Conservation (phyloP, 352 stramenopile species). For the Thalassiosira exigua region DNA sequence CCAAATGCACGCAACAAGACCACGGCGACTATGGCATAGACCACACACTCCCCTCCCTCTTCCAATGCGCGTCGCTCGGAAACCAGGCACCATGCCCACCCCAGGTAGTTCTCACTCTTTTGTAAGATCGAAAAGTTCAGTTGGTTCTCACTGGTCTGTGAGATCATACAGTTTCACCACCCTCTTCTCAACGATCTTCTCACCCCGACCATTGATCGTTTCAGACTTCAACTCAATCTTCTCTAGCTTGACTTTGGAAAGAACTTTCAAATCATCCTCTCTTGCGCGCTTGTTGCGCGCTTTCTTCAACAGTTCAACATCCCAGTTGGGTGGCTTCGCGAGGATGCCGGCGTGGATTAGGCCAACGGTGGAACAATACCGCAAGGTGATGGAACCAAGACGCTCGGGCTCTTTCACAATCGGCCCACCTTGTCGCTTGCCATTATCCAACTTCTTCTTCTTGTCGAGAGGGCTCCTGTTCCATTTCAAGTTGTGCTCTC, state of each 20-base stretch:
- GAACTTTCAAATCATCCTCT: slow-evolving; percentile 4
- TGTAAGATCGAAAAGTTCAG: too few species aligned
- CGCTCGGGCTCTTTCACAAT: slow-evolving; percentile 7
- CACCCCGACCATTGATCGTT: slow-evolving; percentile 4
- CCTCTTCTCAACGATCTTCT: slow-evolving; percentile 16
- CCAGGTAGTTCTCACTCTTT: too few species aligned
- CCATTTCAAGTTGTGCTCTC: slow-evolving; percentile 5
- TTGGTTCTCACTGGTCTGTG: background rate
- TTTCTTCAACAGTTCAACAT: slow-evolving; percentile 11
- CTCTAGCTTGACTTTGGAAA: slow-evolving; percentile 10
- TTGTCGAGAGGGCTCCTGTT: background rate
- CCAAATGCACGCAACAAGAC: too few species aligned
- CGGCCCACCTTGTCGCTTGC: background rate
- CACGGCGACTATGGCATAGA: too few species aligned
- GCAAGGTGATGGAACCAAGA: slow-evolving; percentile 6
- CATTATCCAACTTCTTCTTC: too few species aligned
- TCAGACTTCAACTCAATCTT: slow-evolving; percentile 3
- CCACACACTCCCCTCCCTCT: too few species aligned
- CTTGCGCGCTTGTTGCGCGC: slow-evolving; percentile 4
- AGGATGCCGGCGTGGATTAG: slow-evolving; percentile 16
- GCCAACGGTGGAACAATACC: slow-evolving; percentile 13
- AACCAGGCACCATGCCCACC: too few species aligned
- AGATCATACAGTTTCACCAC: slow-evolving; percentile 15
- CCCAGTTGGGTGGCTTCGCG: slow-evolving; percentile 19
- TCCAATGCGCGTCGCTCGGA: too few species aligned